phyloP scores from a whole-genome alignment of 164 flowering plant genomes.

The Dillenia turbinata region DNA sequence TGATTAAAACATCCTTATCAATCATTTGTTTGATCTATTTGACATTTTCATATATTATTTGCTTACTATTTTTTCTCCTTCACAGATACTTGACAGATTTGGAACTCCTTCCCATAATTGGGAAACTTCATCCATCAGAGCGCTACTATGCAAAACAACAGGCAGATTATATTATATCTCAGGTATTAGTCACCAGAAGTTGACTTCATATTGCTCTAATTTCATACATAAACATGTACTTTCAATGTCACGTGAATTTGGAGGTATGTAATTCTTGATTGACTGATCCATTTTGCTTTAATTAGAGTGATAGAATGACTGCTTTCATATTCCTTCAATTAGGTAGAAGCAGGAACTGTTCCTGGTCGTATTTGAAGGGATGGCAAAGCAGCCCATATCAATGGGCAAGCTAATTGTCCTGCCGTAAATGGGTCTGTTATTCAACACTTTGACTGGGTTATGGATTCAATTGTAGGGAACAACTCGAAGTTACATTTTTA shows the following conservation, averaged over 20 bases:
- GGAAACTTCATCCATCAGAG: conserved; percentile 91
- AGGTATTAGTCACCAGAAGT: conserved; percentile 38
- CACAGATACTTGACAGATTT: conserved; percentile 59
- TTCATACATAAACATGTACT: too few relatives aligned
- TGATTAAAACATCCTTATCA: not conserved
- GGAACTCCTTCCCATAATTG: conserved; percentile 72
- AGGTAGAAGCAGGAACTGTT: too few relatives aligned
- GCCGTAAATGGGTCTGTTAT: too few relatives aligned
- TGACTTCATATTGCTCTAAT: too few relatives aligned
- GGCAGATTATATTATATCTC: conserved; percentile 79
- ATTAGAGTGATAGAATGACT: too few relatives aligned
- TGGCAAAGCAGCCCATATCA: too few relatives aligned
- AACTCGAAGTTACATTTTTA: too few relatives aligned
- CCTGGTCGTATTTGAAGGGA: too few relatives aligned
- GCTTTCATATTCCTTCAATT: too few relatives aligned
- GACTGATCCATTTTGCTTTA: not conserved
- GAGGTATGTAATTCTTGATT: not conserved
- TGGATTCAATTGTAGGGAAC: too few relatives aligned
- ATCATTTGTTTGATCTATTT: not conserved
- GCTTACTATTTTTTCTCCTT: conserved; percentile 6
- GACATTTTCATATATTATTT: not conserved
- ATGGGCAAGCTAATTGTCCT: too few relatives aligned
- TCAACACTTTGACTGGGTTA: too few relatives aligned
- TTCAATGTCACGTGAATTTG: conserved; percentile 1
- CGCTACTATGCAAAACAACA: conserved; percentile 95